Evolutionary conservation across 176 grass and related monocot species (phyloP), one percentile per base, ranked within the genome.

Genomic region (Oryza nivara): DNA sequence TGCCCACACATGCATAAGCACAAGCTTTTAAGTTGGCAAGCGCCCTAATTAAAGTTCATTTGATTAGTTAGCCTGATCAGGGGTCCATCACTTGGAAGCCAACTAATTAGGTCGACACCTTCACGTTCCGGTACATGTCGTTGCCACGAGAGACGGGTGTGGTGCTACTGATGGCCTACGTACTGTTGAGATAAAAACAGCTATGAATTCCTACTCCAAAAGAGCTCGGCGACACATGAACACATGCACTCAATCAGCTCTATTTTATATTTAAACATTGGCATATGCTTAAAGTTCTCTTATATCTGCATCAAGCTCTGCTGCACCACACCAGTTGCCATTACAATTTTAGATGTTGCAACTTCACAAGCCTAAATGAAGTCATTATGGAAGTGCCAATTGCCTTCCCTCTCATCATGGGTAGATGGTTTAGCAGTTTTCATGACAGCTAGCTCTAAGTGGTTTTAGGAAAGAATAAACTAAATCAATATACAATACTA

Each of bases 261-360:
- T 9, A 61, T n/a, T 61, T 20, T 52, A 65, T 86, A 47, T 36
- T 44, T 75, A 51, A 51, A 54, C 22, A 41, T 84, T 75, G 70
- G 75, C 80, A 75, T 78, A 54, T 87, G 80, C 80, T 87, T 84
- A 80, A 90, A 87, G 75, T 65, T 36, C 69, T 79, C 68, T 80
- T 63, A 84, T 74, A 71, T 63, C 63, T 90, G 65, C 75, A 75
- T 11, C 46, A 86, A 52, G 16, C 69, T 71, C 63, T 58, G 73
- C 61, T 36, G 32, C 54, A 38, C 80, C 76, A 75, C 38, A 38
- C 83, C 68, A 90, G 74, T 86, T 74, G 88, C 40, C 49, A 69
- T 64, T 82, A 41, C 79, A 90, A 69, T 75, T 73, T 46, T 47
- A 9, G 48, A 30, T 67, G 20, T 14, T 36, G 22, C 65, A 67